Conservation (phyloP, 306 rosid genomes). For the Cucurbita maxima region DNA sequence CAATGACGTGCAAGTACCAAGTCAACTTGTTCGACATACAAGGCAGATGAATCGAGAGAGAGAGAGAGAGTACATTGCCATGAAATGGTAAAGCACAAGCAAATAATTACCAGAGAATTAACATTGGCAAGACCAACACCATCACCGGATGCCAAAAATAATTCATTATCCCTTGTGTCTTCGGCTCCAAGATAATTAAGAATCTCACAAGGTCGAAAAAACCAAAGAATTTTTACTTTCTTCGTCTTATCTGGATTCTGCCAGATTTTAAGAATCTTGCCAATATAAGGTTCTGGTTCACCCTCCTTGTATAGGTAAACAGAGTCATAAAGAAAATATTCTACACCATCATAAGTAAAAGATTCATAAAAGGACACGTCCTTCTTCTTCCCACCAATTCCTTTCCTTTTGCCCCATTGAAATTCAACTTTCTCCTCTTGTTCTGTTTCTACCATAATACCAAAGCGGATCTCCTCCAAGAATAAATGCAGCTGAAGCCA, state of each 20-base stretch:
- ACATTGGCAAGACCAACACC: constrained; percentile 62
- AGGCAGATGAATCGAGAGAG: background rate
- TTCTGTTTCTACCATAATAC: constrained; percentile 29
- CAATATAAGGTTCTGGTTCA: constrained; percentile 54
- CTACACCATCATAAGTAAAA: constrained; percentile 51
- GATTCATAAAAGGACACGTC: constrained; percentile 46
- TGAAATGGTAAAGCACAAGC: background rate
- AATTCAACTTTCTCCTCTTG: constrained; percentile 27
- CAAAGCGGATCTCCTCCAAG: constrained; percentile 4
- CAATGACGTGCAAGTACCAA: background rate
- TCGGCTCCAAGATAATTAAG: constrained; percentile 25
- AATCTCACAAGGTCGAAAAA: constrained; percentile 71
- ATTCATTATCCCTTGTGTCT: constrained; percentile 30
- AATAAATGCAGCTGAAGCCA: background rate
- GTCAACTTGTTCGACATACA: background rate
- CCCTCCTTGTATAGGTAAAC: constrained; percentile 55
- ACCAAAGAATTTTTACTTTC: constrained; percentile 70
- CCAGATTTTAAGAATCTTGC: constrained; percentile 64
- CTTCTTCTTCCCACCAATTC: constrained; percentile 35
- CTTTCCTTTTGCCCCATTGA: constrained; percentile 46
- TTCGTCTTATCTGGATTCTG: constrained; percentile 36
- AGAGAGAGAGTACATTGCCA: background rate
- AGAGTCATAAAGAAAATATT: constrained; percentile 47
- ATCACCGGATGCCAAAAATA: constrained; percentile 70
- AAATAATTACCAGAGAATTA: constrained; percentile 57